Conservation (phyloP, 192 early-diverging fungal species). For the Globomyces pollinis-pini region DNA sequence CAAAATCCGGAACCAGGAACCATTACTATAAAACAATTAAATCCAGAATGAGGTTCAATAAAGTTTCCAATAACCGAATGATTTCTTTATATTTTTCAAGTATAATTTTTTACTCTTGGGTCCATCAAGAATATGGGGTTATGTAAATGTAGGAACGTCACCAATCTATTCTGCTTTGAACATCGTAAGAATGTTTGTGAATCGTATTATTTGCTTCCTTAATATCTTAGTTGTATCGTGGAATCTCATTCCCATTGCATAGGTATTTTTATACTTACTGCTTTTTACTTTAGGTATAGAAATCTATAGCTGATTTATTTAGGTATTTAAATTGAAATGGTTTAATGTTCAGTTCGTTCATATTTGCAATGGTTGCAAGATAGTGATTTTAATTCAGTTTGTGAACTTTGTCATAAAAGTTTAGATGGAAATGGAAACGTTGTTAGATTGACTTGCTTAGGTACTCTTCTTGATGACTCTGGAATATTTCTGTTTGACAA, state of each 20-base stretch:
- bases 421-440: slow-evolving; percentile 28
- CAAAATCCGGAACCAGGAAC: no score
- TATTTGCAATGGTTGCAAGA: slow-evolving; percentile 56
- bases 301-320: not conserved
- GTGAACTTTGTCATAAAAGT: slow-evolving; percentile 28
- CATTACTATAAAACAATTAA: no score
- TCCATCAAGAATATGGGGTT: no score
- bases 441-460: slow-evolving; percentile 41
- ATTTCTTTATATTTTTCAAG: no score
- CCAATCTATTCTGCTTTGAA: slow-evolving; percentile 51
- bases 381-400: slow-evolving; percentile 42
- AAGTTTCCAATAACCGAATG: no score
- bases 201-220: slow-evolving; percentile 21
- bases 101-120: no score
- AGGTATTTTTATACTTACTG: slow-evolving; percentile 23
- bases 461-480: slow-evolving; percentile 10
- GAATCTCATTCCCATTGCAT: not conserved
- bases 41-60: no score
- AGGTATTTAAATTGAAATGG: not conserved
- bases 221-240: not conserved
- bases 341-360: slow-evolving; percentile 26
- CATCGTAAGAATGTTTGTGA: slow-evolving; percentile 53
- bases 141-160: slow-evolving; percentile 48
- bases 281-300: not conserved
- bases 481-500: no score